These are phyloP conservation scores for Warburgia ugandensis DNA, from an alignment of 164 flowering plant species.

Conservation along the genomic window DNA sequence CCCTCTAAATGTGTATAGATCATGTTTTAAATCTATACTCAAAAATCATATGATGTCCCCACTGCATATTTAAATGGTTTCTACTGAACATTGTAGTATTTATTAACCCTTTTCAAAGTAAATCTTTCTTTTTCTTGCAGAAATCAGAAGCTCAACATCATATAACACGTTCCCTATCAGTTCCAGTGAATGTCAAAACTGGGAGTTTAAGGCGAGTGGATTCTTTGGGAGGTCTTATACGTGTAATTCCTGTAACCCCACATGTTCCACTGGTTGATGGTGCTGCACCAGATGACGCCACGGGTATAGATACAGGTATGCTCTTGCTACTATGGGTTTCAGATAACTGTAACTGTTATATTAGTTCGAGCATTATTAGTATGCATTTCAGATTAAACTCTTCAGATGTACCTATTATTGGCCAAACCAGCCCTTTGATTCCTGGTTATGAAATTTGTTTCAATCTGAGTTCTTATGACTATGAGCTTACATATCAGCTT, in stretches of 20 bases:
- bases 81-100: not conserved
- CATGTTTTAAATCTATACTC: no score
- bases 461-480: no score
- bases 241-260: slow-evolving; percentile 52
- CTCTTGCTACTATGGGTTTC: not conserved
- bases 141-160: slow-evolving; percentile 30
- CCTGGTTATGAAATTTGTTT: no score
- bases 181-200: slow-evolving; percentile 53
- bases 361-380: not conserved
- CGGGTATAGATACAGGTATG: slow-evolving; percentile 36
- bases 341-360: not conserved
- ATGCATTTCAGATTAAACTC: no score
- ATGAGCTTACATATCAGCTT: no score
- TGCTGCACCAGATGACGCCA: slow-evolving; percentile 26
- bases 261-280: slow-evolving; percentile 30
- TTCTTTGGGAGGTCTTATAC: slow-evolving; percentile 50
- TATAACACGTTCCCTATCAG: slow-evolving; percentile 64
- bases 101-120: no score
- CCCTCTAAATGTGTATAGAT: no score
- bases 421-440: no score
- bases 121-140: slow-evolving; percentile 22
- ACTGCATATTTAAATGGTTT: no score
- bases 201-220: slow-evolving; percentile 47
- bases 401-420: no score
- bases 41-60: no score